phyloP scores from a whole-genome alignment of 192 early-diverging fungal genomes.

The Gaertneriomyces semiglobifer region DNA sequence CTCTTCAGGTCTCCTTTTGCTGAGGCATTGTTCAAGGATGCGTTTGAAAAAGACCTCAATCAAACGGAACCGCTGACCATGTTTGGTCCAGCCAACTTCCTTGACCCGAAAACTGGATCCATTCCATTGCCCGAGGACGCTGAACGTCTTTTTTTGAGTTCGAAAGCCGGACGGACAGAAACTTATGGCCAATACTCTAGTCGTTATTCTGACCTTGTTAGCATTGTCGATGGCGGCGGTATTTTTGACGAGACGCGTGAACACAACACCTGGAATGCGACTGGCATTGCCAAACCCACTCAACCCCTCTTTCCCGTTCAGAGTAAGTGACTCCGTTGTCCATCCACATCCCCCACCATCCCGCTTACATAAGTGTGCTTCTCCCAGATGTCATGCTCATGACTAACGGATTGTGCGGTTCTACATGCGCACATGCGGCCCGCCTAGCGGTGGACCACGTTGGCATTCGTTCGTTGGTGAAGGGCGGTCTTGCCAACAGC shows the following conservation, averaged over 20 bases:
- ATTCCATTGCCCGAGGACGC: constrained; percentile 11
- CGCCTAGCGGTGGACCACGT: constrained; percentile 19
- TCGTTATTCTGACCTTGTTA: constrained; percentile 14
- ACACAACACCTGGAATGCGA: constrained; percentile 27
- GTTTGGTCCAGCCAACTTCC: constrained; percentile 32
- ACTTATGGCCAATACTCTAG: constrained; percentile 22
- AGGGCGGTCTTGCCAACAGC: constrained; percentile 22
- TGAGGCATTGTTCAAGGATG: not conserved
- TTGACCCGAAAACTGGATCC: constrained; percentile 17
- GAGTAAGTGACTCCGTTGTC: not conserved
- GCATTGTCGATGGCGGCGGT: constrained; percentile 27
- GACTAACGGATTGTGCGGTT: constrained; percentile 29
- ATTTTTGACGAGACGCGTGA: constrained; percentile 7
- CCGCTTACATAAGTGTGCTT: not conserved
- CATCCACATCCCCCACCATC: too few species aligned
- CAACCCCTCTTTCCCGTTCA: constrained; percentile 10
- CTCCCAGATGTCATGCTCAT: constrained; percentile 19
- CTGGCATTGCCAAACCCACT: constrained; percentile 20
- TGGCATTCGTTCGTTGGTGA: constrained; percentile 22
- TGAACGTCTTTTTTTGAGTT: constrained; percentile 18
- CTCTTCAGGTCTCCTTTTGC: constrained; percentile 22
- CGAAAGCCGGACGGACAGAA: constrained; percentile 13
- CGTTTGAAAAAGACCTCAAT: constrained; percentile 22
- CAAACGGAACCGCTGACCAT: constrained; percentile 27
- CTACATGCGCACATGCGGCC: constrained; percentile 30